Evolutionary conservation across 179 eudicot genomes (phyloP).

Genomic region (Spinacia oleracea): DNA sequence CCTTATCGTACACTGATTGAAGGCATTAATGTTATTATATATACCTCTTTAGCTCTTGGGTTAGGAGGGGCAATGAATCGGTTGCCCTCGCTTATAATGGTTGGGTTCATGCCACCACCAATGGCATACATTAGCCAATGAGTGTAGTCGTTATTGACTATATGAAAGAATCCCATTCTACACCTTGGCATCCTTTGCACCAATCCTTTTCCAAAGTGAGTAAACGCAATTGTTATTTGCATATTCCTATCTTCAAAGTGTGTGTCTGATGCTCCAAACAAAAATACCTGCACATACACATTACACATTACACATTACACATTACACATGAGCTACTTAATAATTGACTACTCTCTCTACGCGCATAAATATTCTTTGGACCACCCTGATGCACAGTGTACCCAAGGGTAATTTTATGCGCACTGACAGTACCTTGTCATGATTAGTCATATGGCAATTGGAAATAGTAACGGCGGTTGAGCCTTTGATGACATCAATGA

Average conservation of each 20-base stretch:
- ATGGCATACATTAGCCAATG: slow-evolving; percentile 47
- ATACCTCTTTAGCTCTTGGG: slow-evolving; percentile 33
- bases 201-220: slow-evolving; percentile 60
- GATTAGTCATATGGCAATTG: slow-evolving; percentile 42
- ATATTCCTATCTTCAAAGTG: slow-evolving; percentile 39
- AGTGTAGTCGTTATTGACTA: slow-evolving; percentile 78
- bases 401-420: too few species aligned
- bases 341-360: neutral
- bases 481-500: slow-evolving; percentile 39
- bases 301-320: too few species aligned
- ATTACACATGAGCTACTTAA: neutral
- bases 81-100: slow-evolving; percentile 58
- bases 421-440: slow-evolving; percentile 25
- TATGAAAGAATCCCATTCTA: slow-evolving; percentile 64
- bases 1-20: neutral
- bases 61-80: slow-evolving; percentile 51
- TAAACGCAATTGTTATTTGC: slow-evolving; percentile 79
- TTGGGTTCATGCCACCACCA: slow-evolving; percentile 35
- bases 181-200: slow-evolving; percentile 81
- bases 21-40: neutral
- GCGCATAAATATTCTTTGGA: too few species aligned
- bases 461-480: slow-evolving; percentile 52
- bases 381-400: too few species aligned
- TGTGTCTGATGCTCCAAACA: slow-evolving; percentile 30
- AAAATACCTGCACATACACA: slow-evolving; percentile 24